Evolutionary conservation across 2,329 filamentous ascomycete species (phyloP), one percentile per base, ranked within the genome.

Genomic region (Cryphonectria carpinicola): DNA sequence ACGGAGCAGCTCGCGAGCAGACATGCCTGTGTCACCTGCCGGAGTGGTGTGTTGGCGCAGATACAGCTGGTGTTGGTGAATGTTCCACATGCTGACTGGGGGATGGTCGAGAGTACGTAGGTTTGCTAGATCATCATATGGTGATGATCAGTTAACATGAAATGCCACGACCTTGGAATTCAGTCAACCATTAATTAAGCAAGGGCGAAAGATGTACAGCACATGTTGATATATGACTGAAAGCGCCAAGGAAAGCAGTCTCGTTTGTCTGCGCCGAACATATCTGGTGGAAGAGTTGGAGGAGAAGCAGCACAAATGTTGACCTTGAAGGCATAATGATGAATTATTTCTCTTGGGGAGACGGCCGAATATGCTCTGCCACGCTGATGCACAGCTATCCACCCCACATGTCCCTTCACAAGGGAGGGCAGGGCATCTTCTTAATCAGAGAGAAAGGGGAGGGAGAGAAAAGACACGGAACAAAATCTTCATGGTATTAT

Each of bases 51-150:
- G 58, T 78, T 74, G 46, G 66, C 74, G 61, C 79, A 81, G 54
- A 80, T 72, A 67, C 79, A 81, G 10, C 75, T 75, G 52, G 73
- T 69, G 62, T 79, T 78, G 28, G 70, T 65, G 43, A 74, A 52
- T 6, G 63, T 73, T 14, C 69, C 65, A 65, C 77, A 79, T 11
- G 72, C 73, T n/a, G 77, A 77, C 7, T 67, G n/a, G 19, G 75
- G 72, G 41, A 78, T 70, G 32, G 73, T 65, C 17, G 73, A 68
- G 11, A 73, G 25, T 11, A 76, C 73, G 56, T 77, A 79, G 22
- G 46, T 46, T 46, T 77, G 49, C 77, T 78, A 37, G 43, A 17
- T 32, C 37, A n/a, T 11, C n/a, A 13, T 3, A 7, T 19, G 11
- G 11, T 17, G 7, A 32, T 5, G n/a, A 32, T 61, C 28, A n/a